phyloP scores from a whole-genome alignment of 495 filamentous ascomycete species.

The Venustampulla echinocandica region DNA sequence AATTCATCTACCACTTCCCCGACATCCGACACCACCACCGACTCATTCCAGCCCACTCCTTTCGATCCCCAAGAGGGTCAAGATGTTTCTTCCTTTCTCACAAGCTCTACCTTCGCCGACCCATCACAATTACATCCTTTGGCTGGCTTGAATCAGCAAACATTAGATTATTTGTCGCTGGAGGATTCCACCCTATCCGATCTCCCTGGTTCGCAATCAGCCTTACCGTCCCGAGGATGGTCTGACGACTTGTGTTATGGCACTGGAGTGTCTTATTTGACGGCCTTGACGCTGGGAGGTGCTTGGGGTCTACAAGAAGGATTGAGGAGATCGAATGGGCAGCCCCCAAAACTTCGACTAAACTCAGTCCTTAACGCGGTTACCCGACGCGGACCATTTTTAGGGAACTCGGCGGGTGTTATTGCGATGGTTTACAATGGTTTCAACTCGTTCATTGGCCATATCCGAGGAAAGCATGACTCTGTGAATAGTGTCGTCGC shows the following conservation, averaged over 20 bases:
- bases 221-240: slow-evolving; percentile 90
- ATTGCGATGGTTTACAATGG: slow-evolving; percentile 93
- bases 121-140: slow-evolving; percentile 87
- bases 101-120: slow-evolving; percentile 61
- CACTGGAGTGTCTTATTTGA: slow-evolving; percentile 85
- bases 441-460: slow-evolving; percentile 84
- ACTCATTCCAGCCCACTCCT: slow-evolving; percentile 43
- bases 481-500: slow-evolving; percentile 77
- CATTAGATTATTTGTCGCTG: slow-evolving; percentile 85
- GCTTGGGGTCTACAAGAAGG: slow-evolving; percentile 89
- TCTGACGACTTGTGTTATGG: slow-evolving; percentile 98
- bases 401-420: slow-evolving; percentile 91
- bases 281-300: slow-evolving; percentile 77
- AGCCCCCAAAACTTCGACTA: slow-evolving; percentile 80
- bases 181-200: slow-evolving; percentile 86
- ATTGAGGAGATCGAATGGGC: slow-evolving; percentile 58
- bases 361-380: slow-evolving; percentile 91
- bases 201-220: slow-evolving; percentile 76
- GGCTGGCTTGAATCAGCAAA: slow-evolving; percentile 83
- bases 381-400: slow-evolving; percentile 87
- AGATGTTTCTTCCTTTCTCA: slow-evolving; percentile 77
- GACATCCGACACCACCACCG: slow-evolving; percentile 19
- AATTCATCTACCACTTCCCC: slow-evolving; percentile 20
- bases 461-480: slow-evolving; percentile 83
- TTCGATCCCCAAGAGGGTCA: slow-evolving; percentile 63